Evolutionary conservation across 805 yeast species (phyloP), one percentile per base, ranked within the genome.

Genomic region (Pichia paraexigua): DNA sequence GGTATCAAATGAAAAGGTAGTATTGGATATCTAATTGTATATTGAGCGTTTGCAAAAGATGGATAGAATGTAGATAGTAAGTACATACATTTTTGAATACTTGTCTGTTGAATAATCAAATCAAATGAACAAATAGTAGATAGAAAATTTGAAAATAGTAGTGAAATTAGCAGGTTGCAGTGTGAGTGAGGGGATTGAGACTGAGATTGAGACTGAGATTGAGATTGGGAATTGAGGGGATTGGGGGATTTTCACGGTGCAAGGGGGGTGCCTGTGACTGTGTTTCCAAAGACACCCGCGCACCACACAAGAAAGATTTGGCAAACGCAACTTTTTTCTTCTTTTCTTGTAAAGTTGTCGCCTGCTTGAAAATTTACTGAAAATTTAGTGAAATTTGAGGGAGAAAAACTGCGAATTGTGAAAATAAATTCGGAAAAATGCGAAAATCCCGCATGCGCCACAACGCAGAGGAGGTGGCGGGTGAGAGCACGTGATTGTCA

Each of bases 81-180:
- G 28, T 48, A 54, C 56, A 48, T 54, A 54, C 56, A 54, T 54
- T 45, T 51, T 54, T 43, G 49, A 25, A 47, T 51, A 47, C 53
- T 51, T 51, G 45, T 51, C 47, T 40, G 27, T 27, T 27, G 24
- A 39, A 41, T 6, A 45, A 45, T 12, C 25, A 20, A 25, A 30
- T 2, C 4, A 9, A 41, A 35, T 17, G 17, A 25, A 12, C 28
- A 20, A 40, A 40, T 9, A 20, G 20, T 13, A 24, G 4, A 25
- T 27, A 8, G 17, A 28, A 27, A 15, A 21, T 21, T 46, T 44
- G 27, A 46, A 25, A 22, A 40, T 28, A 20, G 49, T 45, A 27
- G 18, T 27, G 24, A 11, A 45, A 32, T 13, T 28, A 35, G 28
- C 24, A 30, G 18, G n/a, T 30, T 9, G 39, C 5, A 35, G 39